phyloP scores from a whole-genome alignment of 257 asterid genomes.

The Petunia axillaris region DNA sequence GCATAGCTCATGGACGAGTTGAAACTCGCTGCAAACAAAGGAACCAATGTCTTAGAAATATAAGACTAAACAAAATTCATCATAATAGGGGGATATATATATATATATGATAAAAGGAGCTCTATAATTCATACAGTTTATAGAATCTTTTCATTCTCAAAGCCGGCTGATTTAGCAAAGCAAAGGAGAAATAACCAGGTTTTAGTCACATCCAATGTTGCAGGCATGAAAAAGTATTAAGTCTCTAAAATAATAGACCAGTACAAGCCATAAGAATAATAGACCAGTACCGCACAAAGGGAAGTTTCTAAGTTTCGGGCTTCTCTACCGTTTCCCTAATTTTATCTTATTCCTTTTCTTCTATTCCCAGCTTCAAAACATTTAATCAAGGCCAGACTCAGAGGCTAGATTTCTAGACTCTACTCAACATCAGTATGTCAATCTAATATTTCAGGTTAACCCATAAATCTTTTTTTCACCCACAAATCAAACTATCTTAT shows the following conservation, averaged over 20 bases:
- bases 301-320: neutral
- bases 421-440: slow-evolving; percentile 8
- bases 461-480: neutral
- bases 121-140: neutral
- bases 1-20: slow-evolving; percentile 96
- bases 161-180: neutral
- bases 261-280: neutral
- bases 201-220: neutral
- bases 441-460: neutral
- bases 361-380: neutral
- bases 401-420: neutral
- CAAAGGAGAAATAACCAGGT: neutral
- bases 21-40: slow-evolving; percentile 74
- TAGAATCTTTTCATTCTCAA: neutral
- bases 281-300: neutral
- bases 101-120: neutral
- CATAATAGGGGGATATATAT: neutral
- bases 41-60: slow-evolving; percentile 18
- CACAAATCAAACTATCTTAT: slow-evolving; percentile 2
- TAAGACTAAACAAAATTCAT: neutral
- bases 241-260: neutral
- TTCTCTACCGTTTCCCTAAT: neutral
- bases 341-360: neutral
- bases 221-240: neutral
- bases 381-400: neutral